phyloP scores from a whole-genome alignment of 2,329 filamentous ascomycete genomes.

The Penicillium thymicola region DNA sequence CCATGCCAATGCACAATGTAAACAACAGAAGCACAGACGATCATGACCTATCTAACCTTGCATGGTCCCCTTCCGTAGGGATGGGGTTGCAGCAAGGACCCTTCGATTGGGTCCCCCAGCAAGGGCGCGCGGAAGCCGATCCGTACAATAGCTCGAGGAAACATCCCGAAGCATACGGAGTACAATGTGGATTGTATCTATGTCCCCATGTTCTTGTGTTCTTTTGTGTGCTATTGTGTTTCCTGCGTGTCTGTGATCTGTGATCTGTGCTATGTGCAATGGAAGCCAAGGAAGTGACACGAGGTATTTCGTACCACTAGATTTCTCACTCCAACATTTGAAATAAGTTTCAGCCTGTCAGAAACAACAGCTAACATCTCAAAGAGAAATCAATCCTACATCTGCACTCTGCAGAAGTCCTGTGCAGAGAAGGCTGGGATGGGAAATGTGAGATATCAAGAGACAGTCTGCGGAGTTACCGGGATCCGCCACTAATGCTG shows the following conservation, averaged over 20 bases:
- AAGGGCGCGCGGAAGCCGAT: constrained; percentile 30
- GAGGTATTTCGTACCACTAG: neutral
- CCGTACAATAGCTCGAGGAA: constrained; percentile 7
- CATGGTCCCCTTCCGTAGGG: constrained; percentile 38
- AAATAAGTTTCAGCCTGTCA: neutral
- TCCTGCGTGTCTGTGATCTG: neutral
- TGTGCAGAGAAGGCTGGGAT: constrained; percentile 11
- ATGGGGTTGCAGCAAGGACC: constrained; percentile 30
- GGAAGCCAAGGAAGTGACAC: neutral
- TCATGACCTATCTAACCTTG: constrained; percentile 39
- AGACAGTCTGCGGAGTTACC: neutral
- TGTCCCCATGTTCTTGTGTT: neutral
- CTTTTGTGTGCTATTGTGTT: neutral
- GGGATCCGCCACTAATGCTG: constrained; percentile 15
- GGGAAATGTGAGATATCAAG: constrained; percentile 30
- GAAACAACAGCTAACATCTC: neutral
- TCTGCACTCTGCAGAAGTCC: neutral
- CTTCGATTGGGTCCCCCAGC: constrained; percentile 27
- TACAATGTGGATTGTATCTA: neutral
- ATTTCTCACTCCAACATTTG: neutral
- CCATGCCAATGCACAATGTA: constrained; percentile 41
- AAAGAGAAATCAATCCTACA: neutral
- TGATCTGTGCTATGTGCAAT: neutral
- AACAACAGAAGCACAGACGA: constrained; percentile 38
- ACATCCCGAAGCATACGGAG: neutral